phyloP scores from a whole-genome alignment of 768 basidiomycete genomes.

The Kwoniella sp. region DNA sequence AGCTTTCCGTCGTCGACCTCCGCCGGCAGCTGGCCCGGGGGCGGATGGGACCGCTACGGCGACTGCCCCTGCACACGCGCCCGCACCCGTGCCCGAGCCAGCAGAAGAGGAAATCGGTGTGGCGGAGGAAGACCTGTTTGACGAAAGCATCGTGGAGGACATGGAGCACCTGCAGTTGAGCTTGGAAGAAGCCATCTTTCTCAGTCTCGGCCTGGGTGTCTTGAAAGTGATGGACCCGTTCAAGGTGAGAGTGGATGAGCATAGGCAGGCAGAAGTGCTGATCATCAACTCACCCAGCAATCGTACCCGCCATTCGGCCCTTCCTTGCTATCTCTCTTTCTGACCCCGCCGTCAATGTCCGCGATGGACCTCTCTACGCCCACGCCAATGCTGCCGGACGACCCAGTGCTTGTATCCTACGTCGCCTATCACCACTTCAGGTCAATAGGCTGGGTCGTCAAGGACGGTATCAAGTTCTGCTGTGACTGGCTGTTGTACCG shows the following conservation, averaged over 20 bases:
- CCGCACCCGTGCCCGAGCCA: conserved; percentile 29
- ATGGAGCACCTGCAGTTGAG: conserved; percentile 88
- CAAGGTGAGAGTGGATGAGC: conserved; percentile 56
- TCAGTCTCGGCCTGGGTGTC: conserved; percentile 78
- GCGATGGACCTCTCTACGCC: conserved; percentile 47
- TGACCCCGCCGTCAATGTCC: conserved; percentile 44
- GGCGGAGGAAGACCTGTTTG: conserved; percentile 48
- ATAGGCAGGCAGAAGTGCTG: conserved; percentile 52
- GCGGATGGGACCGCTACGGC: not conserved
- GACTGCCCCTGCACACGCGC: not conserved
- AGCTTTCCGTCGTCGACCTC: conserved; percentile 25
- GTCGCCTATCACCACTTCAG: conserved; percentile 90
- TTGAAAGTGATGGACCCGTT: conserved; percentile 64
- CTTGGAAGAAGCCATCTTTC: conserved; percentile 81
- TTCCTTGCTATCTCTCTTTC: conserved; percentile 48
- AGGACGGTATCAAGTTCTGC: conserved; percentile 94
- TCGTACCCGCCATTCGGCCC: conserved; percentile 20
- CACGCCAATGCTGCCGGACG: conserved; percentile 59
- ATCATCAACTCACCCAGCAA: conserved; percentile 55
- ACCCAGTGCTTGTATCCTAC: conserved; percentile 87
- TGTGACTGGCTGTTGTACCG: conserved; percentile 92
- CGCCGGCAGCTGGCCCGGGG: not conserved
- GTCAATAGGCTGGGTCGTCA: conserved; percentile 94
- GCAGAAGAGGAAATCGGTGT: conserved; percentile 45
- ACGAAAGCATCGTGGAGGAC: conserved; percentile 62